Percentiles rank a stretch among this genome's conserved stretches.
Evolutionary conservation across 345 rosid genomes (phyloP).

Genomic region (Dimocarpus longan): DNA sequence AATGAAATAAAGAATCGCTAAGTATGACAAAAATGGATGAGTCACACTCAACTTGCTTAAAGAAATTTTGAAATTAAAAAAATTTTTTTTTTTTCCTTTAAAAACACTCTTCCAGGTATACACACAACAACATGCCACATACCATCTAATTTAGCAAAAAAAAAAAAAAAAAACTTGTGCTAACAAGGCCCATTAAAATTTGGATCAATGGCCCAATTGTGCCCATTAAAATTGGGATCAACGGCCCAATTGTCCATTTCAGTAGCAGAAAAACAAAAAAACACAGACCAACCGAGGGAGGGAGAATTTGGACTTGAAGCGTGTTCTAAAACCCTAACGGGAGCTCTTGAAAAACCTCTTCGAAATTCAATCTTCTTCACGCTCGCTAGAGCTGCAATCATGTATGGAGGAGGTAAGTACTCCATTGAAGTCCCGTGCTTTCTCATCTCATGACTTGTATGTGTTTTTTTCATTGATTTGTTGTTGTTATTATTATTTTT

Average conservation of each 20-base stretch:
- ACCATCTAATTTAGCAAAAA: no score
- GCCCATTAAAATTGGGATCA: no score
- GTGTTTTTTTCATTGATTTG: not conserved
- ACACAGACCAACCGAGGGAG: not conserved
- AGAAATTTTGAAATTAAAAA: no score
- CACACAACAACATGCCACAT: no score
- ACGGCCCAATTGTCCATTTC: not conserved
- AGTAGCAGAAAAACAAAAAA: not conserved
- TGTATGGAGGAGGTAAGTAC: conserved; percentile 96
- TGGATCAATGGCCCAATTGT: not conserved
- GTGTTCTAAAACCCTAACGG: conserved; percentile 12
- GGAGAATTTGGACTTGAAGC: not conserved
- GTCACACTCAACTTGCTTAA: no score
- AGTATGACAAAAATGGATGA: no score
- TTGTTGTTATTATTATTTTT: not conserved
- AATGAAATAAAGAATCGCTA: no score
- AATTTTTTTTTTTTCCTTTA: no score
- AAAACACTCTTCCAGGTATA: no score
- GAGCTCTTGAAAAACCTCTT: conserved; percentile 14
- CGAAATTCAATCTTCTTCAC: not conserved
- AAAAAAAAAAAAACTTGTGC: not conserved
- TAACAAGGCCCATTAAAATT: not conserved
- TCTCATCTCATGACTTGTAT: not conserved
- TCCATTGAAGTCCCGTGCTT: not conserved
- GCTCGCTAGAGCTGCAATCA: conserved; percentile 34